Percentiles rank a stretch among this genome's conserved stretches.
Conservation (phyloP, 169 alveolate genomes). For the Cryptosporidium ryanae region DNA sequence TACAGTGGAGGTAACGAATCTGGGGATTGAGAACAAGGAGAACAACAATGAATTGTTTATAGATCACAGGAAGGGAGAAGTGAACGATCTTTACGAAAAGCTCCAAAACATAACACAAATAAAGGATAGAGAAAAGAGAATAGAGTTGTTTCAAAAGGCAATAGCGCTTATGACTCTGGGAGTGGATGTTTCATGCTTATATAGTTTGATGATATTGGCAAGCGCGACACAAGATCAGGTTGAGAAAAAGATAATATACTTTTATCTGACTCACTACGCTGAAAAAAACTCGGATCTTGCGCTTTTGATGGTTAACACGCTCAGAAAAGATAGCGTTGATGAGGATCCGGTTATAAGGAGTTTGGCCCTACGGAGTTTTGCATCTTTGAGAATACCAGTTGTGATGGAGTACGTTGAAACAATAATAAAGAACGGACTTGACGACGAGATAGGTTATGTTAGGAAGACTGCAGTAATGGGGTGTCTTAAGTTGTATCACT, state of each 20-base stretch:
- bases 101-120: conserved; percentile 83
- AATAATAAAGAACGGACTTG: conserved; percentile 88
- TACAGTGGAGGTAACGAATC: conserved; percentile 27
- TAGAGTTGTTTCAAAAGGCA: conserved; percentile 91
- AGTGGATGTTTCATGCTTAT: conserved; percentile 96
- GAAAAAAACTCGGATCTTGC: conserved; percentile 95
- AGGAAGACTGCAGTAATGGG: conserved; percentile 97
- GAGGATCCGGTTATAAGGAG: conserved; percentile 97
- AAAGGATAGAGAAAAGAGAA: conserved; percentile 85
- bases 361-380: conserved; percentile 95
- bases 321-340: conserved; percentile 94
- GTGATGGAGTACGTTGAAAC: conserved; percentile 89
- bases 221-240: conserved; percentile 96
- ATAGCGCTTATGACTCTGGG: conserved; percentile 92
- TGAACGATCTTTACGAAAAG: conserved; percentile 84
- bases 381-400: conserved; percentile 92
- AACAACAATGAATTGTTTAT: conserved; percentile 82
- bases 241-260: conserved; percentile 98
- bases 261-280: conserved; percentile 95
- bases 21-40: background rate
- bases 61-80: conserved; percentile 90
- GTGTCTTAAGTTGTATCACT: conserved; percentile 85
- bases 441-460: conserved; percentile 95
- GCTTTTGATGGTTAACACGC: conserved; percentile 96
- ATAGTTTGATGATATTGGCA: conserved; percentile 96